These are phyloP conservation scores for Rhinocladiella mackenziei DNA, from an alignment of 2,329 filamentous ascomycete species.

Conservation along the genomic window DNA sequence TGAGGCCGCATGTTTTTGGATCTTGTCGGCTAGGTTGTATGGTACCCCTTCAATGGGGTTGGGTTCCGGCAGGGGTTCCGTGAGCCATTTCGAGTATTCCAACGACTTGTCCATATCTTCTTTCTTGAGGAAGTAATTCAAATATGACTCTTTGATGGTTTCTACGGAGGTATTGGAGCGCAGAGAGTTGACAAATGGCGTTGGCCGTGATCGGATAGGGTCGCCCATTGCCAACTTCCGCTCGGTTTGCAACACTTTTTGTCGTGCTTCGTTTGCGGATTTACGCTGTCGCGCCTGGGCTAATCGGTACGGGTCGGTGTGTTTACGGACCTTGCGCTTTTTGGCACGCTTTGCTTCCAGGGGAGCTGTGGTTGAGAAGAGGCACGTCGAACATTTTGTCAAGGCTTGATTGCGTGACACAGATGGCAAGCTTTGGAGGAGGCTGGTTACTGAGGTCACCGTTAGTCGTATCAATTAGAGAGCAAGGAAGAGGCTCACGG, in stretches of 20 bases:
- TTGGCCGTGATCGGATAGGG: slow-evolving; percentile 72
- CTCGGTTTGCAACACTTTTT: slow-evolving; percentile 62
- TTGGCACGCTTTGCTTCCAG: slow-evolving; percentile 40
- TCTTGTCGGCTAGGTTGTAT: slow-evolving; percentile 37
- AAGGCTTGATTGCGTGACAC: slow-evolving; percentile 21
- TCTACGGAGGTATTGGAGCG: slow-evolving; percentile 33
- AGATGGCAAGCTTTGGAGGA: slow-evolving; percentile 27
- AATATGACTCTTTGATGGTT: slow-evolving; percentile 37
- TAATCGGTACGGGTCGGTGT: slow-evolving; percentile 70
- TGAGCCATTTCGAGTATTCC: slow-evolving; percentile 63
- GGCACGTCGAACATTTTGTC: slow-evolving; percentile 28
- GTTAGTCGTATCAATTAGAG: slow-evolving; percentile 7
- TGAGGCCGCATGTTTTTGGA: slow-evolving; percentile 40
- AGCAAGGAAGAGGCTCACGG: slow-evolving; percentile 7
- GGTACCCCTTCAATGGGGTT: slow-evolving; percentile 35
- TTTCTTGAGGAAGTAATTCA: slow-evolving; percentile 73
- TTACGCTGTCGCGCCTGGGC: slow-evolving; percentile 80
- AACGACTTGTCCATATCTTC: slow-evolving; percentile 65
- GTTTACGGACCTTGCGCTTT: slow-evolving; percentile 25
- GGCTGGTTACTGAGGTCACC: slow-evolving; percentile 21
- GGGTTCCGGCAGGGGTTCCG: slow-evolving; percentile 34
- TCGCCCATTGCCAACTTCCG: slow-evolving; percentile 66
- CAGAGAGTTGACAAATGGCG: slow-evolving; percentile 79
- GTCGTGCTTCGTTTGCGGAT: slow-evolving; percentile 73
- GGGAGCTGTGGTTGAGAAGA: slow-evolving; percentile 47